Conservation (phyloP, 2,329 filamentous ascomycete species). For the Neodidymelliopsis sp. region DNA sequence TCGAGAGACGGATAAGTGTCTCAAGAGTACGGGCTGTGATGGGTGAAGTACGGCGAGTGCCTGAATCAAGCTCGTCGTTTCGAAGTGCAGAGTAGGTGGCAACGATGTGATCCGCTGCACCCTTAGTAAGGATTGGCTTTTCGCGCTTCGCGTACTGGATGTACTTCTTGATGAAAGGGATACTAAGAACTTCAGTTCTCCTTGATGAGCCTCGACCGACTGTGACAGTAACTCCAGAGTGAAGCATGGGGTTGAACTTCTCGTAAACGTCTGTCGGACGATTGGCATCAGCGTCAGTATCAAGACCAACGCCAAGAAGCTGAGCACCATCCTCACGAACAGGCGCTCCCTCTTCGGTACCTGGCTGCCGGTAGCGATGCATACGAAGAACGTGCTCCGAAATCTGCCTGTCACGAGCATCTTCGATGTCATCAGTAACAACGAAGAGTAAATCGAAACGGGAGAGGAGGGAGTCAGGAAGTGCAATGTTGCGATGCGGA, state of each 20-base stretch:
- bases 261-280: constrained; percentile 88
- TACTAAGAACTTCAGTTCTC: constrained; percentile 87
- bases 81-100: constrained; percentile 89
- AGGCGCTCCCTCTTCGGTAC: constrained; percentile 91
- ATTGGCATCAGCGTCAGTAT: constrained; percentile 76
- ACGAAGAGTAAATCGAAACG: constrained; percentile 99
- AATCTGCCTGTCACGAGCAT: constrained; percentile 85
- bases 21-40: constrained; percentile 97
- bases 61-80: constrained; percentile 95
- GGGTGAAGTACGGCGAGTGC: constrained; percentile 90
- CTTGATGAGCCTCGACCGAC: constrained; percentile 76
- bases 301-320: constrained; percentile 84
- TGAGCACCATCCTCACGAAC: constrained; percentile 88
- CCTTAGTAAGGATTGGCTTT: constrained; percentile 88
- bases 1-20: constrained; percentile 96
- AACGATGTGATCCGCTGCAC: constrained; percentile 89
- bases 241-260: constrained; percentile 95
- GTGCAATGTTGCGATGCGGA: constrained; percentile 96
- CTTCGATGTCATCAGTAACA: constrained; percentile 97
- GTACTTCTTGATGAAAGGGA: constrained; percentile 99
- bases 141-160: constrained; percentile 96
- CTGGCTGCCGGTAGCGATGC: constrained; percentile 92
- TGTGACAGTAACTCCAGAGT: constrained; percentile 84
- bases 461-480: constrained; percentile 93
- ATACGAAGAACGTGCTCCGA: constrained; percentile 97